Evolutionary conservation across 2,329 filamentous ascomycete species (phyloP).

Genomic region (Penicillium corylophilum): DNA sequence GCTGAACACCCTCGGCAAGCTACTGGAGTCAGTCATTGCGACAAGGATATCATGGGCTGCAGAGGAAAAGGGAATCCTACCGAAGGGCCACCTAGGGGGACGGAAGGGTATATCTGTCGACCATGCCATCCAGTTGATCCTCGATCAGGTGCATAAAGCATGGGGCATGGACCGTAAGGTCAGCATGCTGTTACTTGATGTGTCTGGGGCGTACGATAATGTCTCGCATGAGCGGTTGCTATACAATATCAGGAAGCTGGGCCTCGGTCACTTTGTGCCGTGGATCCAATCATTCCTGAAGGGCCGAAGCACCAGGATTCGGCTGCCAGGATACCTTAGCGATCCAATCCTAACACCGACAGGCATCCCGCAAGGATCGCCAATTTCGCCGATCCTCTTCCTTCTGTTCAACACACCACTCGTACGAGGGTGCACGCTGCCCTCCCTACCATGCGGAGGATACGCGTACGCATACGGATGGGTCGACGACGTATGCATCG

Average conservation of each 20-base stretch:
- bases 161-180: not conserved
- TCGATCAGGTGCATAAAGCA: not conserved
- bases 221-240: too few relatives aligned
- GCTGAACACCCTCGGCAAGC: too few relatives aligned
- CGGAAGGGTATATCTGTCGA: constrained; percentile 2
- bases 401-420: constrained; percentile 3
- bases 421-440: not conserved
- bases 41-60: not conserved
- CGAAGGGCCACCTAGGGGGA: not conserved
- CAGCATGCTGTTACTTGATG: not conserved
- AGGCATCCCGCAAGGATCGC: not conserved
- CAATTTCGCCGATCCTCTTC: constrained; percentile 11
- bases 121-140: constrained; percentile 3
- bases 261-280: not conserved
- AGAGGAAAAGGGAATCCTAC: not conserved
- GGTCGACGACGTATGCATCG: constrained; percentile 1
- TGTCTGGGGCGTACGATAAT: not conserved
- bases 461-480: not conserved
- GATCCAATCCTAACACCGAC: not conserved
- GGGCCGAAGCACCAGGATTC: not conserved
- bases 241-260: not conserved
- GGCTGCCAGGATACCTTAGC: constrained; percentile 1
- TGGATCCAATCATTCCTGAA: not conserved
- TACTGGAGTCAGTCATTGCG: not conserved
- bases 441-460: too few relatives aligned